Conservation (phyloP, 768 basidiomycete genomes). For the Terana coerulea region DNA sequence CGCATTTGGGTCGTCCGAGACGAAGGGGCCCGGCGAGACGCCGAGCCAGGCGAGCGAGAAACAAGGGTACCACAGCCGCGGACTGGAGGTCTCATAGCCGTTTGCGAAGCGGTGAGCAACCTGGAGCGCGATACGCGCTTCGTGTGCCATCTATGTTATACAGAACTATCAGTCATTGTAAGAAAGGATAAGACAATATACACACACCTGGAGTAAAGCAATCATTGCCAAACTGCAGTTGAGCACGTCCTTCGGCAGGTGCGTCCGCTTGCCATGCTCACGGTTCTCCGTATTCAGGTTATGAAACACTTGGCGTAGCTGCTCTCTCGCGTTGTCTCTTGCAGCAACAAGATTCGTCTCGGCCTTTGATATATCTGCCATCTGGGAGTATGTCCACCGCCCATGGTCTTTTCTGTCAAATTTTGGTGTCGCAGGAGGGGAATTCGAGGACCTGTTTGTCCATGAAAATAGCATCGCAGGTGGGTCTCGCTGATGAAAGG, state of each 20-base stretch:
- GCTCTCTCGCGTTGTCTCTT: conserved; percentile 25
- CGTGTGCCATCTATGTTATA: conserved; percentile 38
- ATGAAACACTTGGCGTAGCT: conserved; percentile 31
- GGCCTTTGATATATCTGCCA: conserved; percentile 6
- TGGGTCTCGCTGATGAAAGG: conserved; percentile 22
- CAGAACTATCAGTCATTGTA: neutral
- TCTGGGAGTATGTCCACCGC: conserved; percentile 12
- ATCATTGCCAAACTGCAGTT: conserved; percentile 39
- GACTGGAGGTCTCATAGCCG: conserved; percentile 28
- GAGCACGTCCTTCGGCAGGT: conserved; percentile 27
- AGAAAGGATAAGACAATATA: neutral
- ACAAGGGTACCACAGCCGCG: conserved; percentile 39
- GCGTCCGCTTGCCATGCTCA: conserved; percentile 15
- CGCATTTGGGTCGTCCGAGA: conserved; percentile 25
- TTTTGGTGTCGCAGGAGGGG: neutral
- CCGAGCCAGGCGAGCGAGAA: conserved; percentile 41
- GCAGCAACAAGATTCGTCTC: conserved; percentile 23
- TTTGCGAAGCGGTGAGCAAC: conserved; percentile 28
- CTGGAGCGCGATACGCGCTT: conserved; percentile 32
- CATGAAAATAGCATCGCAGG: conserved; percentile 10
- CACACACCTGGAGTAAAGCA: conserved; percentile 40
- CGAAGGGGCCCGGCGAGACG: conserved; percentile 30
- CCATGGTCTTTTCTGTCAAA: neutral
- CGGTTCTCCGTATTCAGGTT: conserved; percentile 26
- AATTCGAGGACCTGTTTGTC: neutral